A percentile compares a stretch with the other conserved stretches of the same genome.
Evolutionary conservation across 2,329 filamentous ascomycete species (phyloP).

Genomic region (Fusarium sp.): DNA sequence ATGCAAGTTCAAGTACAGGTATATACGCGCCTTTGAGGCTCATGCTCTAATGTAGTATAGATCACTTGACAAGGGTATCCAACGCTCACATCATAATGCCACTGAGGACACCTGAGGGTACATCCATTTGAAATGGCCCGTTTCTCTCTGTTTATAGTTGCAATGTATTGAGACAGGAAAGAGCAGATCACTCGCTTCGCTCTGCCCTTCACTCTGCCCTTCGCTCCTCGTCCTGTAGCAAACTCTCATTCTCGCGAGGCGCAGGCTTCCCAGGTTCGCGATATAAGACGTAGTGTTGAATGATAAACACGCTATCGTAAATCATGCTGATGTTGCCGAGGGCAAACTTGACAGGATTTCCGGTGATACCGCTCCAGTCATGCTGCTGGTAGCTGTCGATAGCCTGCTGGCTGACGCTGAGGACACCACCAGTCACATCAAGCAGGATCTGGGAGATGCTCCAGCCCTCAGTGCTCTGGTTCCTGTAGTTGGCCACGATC

Average conservation of each 20-base stretch:
- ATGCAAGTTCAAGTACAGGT: neutral
- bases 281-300: slow-evolving; percentile 89
- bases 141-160: neutral
- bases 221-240: slow-evolving; percentile 46
- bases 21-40: neutral
- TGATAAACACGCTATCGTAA: slow-evolving; percentile 87
- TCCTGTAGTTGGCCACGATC: slow-evolving; percentile 81
- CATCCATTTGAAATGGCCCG: neutral
- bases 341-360: slow-evolving; percentile 90
- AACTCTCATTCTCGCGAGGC: slow-evolving; percentile 38
- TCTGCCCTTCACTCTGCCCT: slow-evolving; percentile 37
- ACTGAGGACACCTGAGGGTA: neutral
- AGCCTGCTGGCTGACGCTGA: slow-evolving; percentile 82
- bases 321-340: slow-evolving; percentile 85
- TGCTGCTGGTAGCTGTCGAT: slow-evolving; percentile 85
- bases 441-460: slow-evolving; percentile 84
- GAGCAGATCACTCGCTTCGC: slow-evolving; percentile 5
- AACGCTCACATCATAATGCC: slow-evolving; percentile 14
- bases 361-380: slow-evolving; percentile 90
- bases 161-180: neutral
- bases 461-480: slow-evolving; percentile 88
- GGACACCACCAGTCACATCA: slow-evolving; percentile 80
- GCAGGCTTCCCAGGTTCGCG: slow-evolving; percentile 28
- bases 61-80: slow-evolving; percentile 2
- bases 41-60: slow-evolving; percentile 7